A percentile compares a stretch with the other conserved stretches of the same genome.
Evolutionary conservation across 805 yeast species (phyloP).

Genomic region (Schwanniomyces sp.): DNA sequence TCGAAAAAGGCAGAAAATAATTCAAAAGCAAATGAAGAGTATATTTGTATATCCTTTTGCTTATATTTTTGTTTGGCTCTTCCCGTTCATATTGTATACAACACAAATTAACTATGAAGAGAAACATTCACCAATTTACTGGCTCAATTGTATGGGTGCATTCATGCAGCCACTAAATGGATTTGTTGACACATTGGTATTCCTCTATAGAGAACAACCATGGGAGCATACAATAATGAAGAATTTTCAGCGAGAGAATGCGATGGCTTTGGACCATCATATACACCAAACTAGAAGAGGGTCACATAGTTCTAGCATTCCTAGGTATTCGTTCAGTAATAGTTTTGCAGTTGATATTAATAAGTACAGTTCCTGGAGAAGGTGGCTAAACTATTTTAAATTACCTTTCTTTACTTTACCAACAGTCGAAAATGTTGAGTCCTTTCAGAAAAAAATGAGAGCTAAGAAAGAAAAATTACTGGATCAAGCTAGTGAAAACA

Average conservation of each 20-base stretch:
- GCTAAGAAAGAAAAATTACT: constrained; percentile 9
- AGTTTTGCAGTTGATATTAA: constrained; percentile 27
- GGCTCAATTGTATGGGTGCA: constrained; percentile 69
- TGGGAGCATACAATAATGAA: constrained; percentile 56
- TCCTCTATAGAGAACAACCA: constrained; percentile 74
- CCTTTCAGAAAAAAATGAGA: constrained; percentile 17
- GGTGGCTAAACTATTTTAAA: constrained; percentile 26
- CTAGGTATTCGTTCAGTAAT: constrained; percentile 27
- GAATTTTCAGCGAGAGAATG: constrained; percentile 36
- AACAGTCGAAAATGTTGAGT: constrained; percentile 27
- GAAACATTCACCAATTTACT: constrained; percentile 50
- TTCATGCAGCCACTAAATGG: constrained; percentile 82
- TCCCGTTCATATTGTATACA: constrained; percentile 70
- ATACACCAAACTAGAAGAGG: constrained; percentile 4
- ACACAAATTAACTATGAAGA: constrained; percentile 53
- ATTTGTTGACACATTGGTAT: constrained; percentile 72
- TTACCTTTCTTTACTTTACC: constrained; percentile 51
- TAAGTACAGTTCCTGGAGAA: constrained; percentile 41
- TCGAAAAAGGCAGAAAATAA: constrained; percentile 60
- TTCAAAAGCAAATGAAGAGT: constrained; percentile 74
- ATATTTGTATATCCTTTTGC: constrained; percentile 85
- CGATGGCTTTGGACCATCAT: constrained; percentile 23
- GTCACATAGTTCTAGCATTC: constrained; percentile 23
- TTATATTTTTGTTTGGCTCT: constrained; percentile 76
- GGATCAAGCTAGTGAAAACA: constrained; percentile 1